These are phyloP conservation scores for Sporothrix curviconia DNA, from an alignment of 2,329 filamentous ascomycete species.

Conservation along the genomic window DNA sequence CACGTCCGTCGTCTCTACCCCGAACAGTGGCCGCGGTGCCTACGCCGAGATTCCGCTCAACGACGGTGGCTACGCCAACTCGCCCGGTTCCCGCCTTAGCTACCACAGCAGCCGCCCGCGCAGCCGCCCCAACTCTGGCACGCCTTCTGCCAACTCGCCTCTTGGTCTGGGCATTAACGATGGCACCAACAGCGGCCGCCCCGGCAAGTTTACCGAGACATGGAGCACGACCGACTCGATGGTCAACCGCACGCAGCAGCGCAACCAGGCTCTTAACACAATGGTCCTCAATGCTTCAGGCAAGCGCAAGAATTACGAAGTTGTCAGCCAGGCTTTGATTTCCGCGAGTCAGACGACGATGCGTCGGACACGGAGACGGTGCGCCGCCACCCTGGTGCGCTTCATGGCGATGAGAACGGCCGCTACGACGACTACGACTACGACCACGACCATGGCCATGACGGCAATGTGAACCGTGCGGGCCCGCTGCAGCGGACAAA, in stretches of 20 bases:
- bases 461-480: constrained; percentile 46
- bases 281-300: constrained; percentile 25
- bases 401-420: constrained; percentile 28
- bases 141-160: background rate
- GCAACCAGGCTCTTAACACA: constrained; percentile 38
- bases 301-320: constrained; percentile 38
- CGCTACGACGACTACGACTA: constrained; percentile 23
- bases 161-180: background rate
- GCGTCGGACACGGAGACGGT: constrained; percentile 34
- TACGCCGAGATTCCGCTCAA: constrained; percentile 45
- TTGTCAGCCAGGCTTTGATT: constrained; percentile 38
- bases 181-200: constrained; percentile 28
- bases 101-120: constrained; percentile 3
- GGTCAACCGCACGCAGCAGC: constrained; percentile 47
- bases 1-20: constrained; percentile 32
- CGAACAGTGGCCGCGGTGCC: constrained; percentile 32
- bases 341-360: constrained; percentile 19
- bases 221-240: constrained; percentile 51
- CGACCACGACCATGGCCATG: constrained; percentile 23
- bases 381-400: constrained; percentile 26
- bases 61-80: constrained; percentile 29
- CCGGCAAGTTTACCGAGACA: constrained; percentile 45
- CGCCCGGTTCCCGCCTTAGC: constrained; percentile 11
- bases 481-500: constrained; percentile 35
- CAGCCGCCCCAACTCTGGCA: constrained; percentile 1